Evolutionary conservation across 2,329 filamentous ascomycete genomes (phyloP).

Genomic region (Aspergillus luchuensis): DNA sequence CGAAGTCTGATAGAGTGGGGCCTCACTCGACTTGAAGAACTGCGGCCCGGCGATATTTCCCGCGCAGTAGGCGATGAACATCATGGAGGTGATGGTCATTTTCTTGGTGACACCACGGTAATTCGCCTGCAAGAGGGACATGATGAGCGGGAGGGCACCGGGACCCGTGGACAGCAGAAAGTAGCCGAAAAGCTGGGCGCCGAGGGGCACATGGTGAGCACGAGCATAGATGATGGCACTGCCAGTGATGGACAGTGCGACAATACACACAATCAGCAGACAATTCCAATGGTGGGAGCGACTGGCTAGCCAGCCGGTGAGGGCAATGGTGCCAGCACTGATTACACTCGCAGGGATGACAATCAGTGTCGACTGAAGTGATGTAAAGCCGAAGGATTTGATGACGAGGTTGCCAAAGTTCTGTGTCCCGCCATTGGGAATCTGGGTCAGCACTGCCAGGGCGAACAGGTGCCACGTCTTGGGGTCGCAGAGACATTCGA

Average conservation of each 20-base stretch:
- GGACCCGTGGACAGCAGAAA: constrained; percentile 59
- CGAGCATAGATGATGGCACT: constrained; percentile 57
- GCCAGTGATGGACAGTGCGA: constrained; percentile 56
- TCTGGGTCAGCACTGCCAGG: constrained; percentile 54
- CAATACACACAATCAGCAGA: constrained; percentile 50
- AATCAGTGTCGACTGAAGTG: constrained; percentile 55
- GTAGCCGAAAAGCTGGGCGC: constrained; percentile 59
- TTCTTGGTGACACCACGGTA: constrained; percentile 62
- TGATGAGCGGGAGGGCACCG: constrained; percentile 56
- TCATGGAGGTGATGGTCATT: constrained; percentile 59
- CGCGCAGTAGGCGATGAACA: constrained; percentile 59
- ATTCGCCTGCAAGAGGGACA: constrained; percentile 60
- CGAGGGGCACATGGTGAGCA: constrained; percentile 32
- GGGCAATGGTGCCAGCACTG: constrained; percentile 19
- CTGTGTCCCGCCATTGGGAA: constrained; percentile 59
- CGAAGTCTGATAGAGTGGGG: constrained; percentile 56
- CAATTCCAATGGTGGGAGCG: constrained; percentile 13
- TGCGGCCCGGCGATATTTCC: constrained; percentile 61
- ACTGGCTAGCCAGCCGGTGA: constrained; percentile 18
- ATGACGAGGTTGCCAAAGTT: constrained; percentile 56
- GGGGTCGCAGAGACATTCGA: constrained; percentile 58
- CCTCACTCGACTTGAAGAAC: constrained; percentile 55
- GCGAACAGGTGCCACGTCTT: constrained; percentile 63
- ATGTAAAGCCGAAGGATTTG: constrained; percentile 58
- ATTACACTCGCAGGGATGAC: constrained; percentile 62